Percentiles rank a stretch among this genome's conserved stretches.
Conservation (phyloP, 202 grass and related monocot genomes). For the Carex arenaria region DNA sequence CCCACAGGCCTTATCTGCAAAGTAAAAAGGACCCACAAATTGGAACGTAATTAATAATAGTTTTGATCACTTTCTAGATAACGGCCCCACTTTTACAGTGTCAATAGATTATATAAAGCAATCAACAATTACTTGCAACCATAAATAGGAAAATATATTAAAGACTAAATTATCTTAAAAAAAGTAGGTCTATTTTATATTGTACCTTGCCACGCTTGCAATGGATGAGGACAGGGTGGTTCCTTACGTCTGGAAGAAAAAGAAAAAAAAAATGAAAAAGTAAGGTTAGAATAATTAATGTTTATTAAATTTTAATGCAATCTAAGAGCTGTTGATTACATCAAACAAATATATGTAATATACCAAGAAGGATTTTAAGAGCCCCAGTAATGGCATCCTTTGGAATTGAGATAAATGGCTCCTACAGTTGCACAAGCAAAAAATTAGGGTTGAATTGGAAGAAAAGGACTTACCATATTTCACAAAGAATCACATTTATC, state of each 20-base stretch:
- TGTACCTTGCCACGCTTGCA: constrained; percentile 74
- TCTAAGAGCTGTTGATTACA: neutral
- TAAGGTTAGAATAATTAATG: neutral
- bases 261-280: neutral
- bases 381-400: constrained; percentile 52
- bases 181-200: neutral
- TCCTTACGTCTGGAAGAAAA: constrained; percentile 46
- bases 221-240: constrained; percentile 70
- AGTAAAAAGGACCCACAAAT: neutral
- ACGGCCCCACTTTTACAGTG: neutral
- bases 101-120: neutral
- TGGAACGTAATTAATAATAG: neutral
- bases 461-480: neutral
- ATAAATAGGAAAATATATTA: neutral
- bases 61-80: constrained; percentile 4
- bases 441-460: neutral
- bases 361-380: constrained; percentile 79
- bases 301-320: neutral
- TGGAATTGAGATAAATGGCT: constrained; percentile 39
- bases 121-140: too few species aligned
- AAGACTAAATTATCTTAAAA: neutral
- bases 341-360: constrained; percentile 22
- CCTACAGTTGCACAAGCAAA: constrained; percentile 34
- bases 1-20: neutral
- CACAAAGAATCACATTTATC: neutral